Percentiles rank a stretch among this genome's conserved stretches.
These are phyloP conservation scores for Candida lessepsii DNA, from an alignment of 805 yeast genomes.

Conservation along the genomic window DNA sequence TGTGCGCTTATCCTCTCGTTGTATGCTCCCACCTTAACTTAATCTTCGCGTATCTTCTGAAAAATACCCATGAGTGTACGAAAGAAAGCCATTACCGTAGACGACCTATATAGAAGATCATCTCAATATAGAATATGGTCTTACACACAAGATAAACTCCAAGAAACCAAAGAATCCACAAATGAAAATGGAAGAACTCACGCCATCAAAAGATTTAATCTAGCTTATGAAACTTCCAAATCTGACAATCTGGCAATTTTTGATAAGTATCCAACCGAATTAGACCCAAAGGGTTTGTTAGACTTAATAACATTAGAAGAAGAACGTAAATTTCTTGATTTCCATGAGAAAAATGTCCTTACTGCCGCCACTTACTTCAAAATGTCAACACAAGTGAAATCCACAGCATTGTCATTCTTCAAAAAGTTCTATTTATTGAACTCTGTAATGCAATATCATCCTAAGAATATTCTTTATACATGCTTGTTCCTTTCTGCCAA, in stretches of 20 bases:
- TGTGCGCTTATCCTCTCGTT: too few relatives aligned
- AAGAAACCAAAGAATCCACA: slow-evolving; percentile 44
- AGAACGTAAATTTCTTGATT: slow-evolving; percentile 64
- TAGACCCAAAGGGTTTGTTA: slow-evolving; percentile 30
- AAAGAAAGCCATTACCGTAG: slow-evolving; percentile 52
- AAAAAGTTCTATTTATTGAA: slow-evolving; percentile 76
- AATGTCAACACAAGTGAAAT: slow-evolving; percentile 83
- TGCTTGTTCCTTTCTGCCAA: slow-evolving; percentile 90
- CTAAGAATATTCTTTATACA: slow-evolving; percentile 67
- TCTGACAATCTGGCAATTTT: slow-evolving; percentile 29
- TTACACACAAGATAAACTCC: slow-evolving; percentile 59
- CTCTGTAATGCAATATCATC: slow-evolving; percentile 85
- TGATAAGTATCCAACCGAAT: slow-evolving; percentile 27
- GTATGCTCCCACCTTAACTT: too few relatives aligned
- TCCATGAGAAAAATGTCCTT: slow-evolving; percentile 69
- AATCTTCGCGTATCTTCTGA: too few relatives aligned
- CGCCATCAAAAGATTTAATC: slow-evolving; percentile 33
- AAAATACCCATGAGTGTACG: background rate
- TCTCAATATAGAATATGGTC: slow-evolving; percentile 89
- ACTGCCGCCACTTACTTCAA: slow-evolving; percentile 70
- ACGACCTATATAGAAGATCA: slow-evolving; percentile 85
- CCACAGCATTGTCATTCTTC: slow-evolving; percentile 84
- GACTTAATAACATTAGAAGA: slow-evolving; percentile 62
- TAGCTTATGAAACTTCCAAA: slow-evolving; percentile 19
- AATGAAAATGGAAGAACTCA: slow-evolving; percentile 52